Base-by-base conservation (phyloP, 2,329 filamentous ascomycete species). In the Talaromyces atroroseus region DNA sequence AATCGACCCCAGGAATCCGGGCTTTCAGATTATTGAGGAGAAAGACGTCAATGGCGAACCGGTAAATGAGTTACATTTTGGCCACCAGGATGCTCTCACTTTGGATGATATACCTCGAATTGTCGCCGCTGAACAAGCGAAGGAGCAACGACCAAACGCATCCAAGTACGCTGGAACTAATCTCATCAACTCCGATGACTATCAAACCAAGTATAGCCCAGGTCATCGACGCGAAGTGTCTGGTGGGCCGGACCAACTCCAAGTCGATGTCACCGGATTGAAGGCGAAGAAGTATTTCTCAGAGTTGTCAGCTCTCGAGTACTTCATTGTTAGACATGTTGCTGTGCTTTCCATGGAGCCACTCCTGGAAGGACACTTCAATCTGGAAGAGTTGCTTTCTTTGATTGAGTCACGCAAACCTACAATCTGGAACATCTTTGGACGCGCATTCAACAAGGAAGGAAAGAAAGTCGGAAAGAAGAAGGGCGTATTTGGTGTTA, bases 391-490 rank as follows among this genome's bases (percentile, higher is more conserved):
- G 68, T 79, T 99, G 1, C 82, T 97, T 14, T 85, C 89, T 59
- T 84, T 99, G 50, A 97, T 99, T 60, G 94, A 99, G 72, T 90
- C 90, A 2, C 87, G 90, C 67, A 95, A 96, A 60, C 85, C 90
- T 23, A 97, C 90, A 0, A 96, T 99, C 74, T 99, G 94, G 94
- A 94, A 92, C 71, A 96, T 96, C 65, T 92, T 99, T 61, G 92
- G 92, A 60, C 96, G 96, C 69, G 92, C 92, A 1, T 96, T 97
- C 68, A 94, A 92, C 72, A 90, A 90, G 63, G 89, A 94, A 64
- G 68, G 70, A 46, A 75, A 77, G 55, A 88, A 92, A 71, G 82
- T 75, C 32, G 82, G 83, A 63, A 95, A 95, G 76, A 95, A 95
- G 77, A 96, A 95, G 78, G 92, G 90, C 42, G 86, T 95, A 23